These are phyloP conservation scores for Podaxis pistillaris DNA, from an alignment of 768 basidiomycete genomes.

Conservation along the genomic window DNA sequence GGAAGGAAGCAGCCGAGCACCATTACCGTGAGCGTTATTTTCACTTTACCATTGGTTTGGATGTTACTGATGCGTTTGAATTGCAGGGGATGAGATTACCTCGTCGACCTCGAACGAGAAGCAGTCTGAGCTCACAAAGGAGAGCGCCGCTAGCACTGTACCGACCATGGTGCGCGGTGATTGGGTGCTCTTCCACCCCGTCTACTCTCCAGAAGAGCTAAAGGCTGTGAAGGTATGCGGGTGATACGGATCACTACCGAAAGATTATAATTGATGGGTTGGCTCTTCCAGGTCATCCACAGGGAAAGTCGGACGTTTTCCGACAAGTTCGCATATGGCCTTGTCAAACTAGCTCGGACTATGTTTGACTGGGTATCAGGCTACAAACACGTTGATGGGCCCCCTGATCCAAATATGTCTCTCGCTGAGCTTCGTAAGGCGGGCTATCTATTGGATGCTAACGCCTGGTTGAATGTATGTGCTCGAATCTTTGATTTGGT, in stretches of 20 bases:
- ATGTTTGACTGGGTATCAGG: conserved; percentile 84
- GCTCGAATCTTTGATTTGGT: background rate
- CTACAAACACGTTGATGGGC: conserved; percentile 75
- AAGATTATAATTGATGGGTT: conserved; percentile 5
- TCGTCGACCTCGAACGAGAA: background rate
- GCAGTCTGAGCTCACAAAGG: conserved; percentile 31
- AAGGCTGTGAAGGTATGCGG: conserved; percentile 62
- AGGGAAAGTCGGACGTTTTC: conserved; percentile 58
- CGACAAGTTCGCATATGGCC: conserved; percentile 69
- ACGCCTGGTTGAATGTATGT: conserved; percentile 74
- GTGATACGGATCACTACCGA: background rate
- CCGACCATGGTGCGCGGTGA: conserved; percentile 63
- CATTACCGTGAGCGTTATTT: conserved; percentile 15
- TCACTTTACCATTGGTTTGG: background rate
- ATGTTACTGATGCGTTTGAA: background rate
- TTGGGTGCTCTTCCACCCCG: conserved; percentile 94
- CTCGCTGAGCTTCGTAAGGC: conserved; percentile 70
- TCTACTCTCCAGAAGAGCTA: conserved; percentile 76
- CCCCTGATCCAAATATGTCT: conserved; percentile 60
- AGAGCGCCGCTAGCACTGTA: conserved; percentile 50
- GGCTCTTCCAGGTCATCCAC: conserved; percentile 60
- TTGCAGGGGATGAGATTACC: background rate
- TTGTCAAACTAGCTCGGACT: conserved; percentile 60
- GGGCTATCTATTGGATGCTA: conserved; percentile 71
- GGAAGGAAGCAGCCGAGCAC: conserved; percentile 17